A percentile compares a stretch with the other conserved stretches of the same genome.
Evolutionary conservation across 2,329 filamentous ascomycete genomes (phyloP).

Genomic region (Elsinoe perseae): DNA sequence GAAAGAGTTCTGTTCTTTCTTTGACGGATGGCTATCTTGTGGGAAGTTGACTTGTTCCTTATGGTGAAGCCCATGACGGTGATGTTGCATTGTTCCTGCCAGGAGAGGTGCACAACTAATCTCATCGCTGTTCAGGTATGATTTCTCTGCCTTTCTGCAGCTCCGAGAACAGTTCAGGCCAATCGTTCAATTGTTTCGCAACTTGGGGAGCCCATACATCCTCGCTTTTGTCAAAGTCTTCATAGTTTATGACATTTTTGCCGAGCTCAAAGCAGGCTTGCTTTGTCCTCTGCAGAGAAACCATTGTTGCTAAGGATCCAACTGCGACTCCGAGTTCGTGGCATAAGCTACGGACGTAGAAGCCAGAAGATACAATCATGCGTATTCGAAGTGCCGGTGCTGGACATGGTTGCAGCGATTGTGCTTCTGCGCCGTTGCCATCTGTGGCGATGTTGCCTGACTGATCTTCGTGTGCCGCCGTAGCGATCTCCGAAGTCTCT

Average conservation of each 20-base stretch:
- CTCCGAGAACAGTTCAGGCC: neutral
- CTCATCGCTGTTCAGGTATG: neutral
- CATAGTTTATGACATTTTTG: slow-evolving; percentile 68
- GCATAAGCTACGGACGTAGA: slow-evolving; percentile 90
- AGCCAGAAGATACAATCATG: slow-evolving; percentile 90
- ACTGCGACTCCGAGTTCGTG: slow-evolving; percentile 84
- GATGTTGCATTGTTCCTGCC: no score
- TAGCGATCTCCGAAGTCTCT: neutral
- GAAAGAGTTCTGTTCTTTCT: no score
- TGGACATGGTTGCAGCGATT: slow-evolving; percentile 22
- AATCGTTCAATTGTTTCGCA: neutral
- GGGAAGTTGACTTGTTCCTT: no score
- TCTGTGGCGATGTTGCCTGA: neutral
- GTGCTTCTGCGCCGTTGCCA: neutral
- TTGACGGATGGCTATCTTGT: no score
- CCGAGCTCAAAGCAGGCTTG: slow-evolving; percentile 74
- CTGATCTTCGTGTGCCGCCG: neutral
- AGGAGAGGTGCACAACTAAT: no score
- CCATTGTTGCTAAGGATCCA: slow-evolving; percentile 77
- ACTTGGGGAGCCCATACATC: slow-evolving; percentile 76
- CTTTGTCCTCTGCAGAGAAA: slow-evolving; percentile 67
- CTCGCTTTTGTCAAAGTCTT: slow-evolving; percentile 68
- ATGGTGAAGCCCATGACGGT: no score
- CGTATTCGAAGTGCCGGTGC: slow-evolving; percentile 72
- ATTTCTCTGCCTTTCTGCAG: neutral